Conservation (phyloP, 2,329 filamentous ascomycete genomes). For the Coniosporium tulheliwenetii region DNA sequence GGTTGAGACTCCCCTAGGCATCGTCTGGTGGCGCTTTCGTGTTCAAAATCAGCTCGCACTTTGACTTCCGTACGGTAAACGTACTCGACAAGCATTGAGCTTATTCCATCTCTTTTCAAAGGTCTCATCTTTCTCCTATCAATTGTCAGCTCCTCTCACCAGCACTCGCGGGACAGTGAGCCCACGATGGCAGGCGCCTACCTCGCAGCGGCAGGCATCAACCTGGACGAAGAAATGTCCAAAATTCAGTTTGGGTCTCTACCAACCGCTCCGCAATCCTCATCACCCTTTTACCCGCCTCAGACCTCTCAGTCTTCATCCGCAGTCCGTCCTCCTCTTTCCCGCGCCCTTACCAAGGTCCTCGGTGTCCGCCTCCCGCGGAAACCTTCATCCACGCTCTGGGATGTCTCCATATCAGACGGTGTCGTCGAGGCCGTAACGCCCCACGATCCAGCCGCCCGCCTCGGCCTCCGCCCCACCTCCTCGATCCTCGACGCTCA, state of each 20-base stretch:
- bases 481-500: slow-evolving; percentile 20
- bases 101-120: too few species aligned
- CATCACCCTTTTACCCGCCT: background rate
- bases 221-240: slow-evolving; percentile 16
- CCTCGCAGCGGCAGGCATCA: slow-evolving; percentile 14
- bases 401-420: slow-evolving; percentile 20
- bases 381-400: slow-evolving; percentile 14
- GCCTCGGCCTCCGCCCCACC: slow-evolving; percentile 7
- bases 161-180: too few species aligned
- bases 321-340: too few species aligned
- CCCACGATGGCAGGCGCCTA: slow-evolving; percentile 13
- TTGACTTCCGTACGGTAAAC: too few species aligned
- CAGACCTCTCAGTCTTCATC: background rate
- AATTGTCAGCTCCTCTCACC: too few species aligned
- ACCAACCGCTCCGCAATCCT: background rate
- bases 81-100: too few species aligned
- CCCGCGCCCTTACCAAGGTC: slow-evolving; percentile 12
- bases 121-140: too few species aligned
- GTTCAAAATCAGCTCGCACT: too few species aligned
- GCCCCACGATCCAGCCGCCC: slow-evolving; percentile 9
- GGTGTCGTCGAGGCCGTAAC: slow-evolving; percentile 17
- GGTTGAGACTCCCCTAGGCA: too few species aligned
- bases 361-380: slow-evolving; percentile 17
- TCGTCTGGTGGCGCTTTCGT: too few species aligned
- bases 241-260: slow-evolving; percentile 11